A percentile compares a stretch with the other conserved stretches of the same genome.
Evolutionary conservation across 1,139 yeast genomes (phyloP).

Genomic region (Taphrina confusa): DNA sequence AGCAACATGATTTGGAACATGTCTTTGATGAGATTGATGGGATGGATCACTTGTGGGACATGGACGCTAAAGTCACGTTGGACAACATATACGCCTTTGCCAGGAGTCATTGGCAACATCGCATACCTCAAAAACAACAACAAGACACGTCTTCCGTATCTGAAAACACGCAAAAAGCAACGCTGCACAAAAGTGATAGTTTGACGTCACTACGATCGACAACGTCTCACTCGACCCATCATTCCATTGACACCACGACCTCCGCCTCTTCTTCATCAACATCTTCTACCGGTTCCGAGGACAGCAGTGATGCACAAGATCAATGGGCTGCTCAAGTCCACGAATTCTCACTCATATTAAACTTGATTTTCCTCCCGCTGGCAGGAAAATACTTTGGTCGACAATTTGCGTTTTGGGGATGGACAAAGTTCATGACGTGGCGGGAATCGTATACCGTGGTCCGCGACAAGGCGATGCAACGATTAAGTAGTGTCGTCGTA

Average conservation of each 20-base stretch:
- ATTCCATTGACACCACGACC: conserved; percentile 6
- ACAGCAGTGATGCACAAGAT: conserved; percentile 9
- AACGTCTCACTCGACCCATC: background rate
- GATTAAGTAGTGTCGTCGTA: conserved; percentile 10
- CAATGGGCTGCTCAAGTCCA: conserved; percentile 28
- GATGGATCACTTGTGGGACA: conserved; percentile 16
- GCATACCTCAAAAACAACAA: background rate
- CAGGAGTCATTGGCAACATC: background rate
- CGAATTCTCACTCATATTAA: conserved; percentile 16
- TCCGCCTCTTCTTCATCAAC: background rate
- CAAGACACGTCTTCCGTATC: background rate
- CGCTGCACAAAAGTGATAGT: background rate
- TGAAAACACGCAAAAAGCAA: background rate
- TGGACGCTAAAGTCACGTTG: conserved; percentile 3
- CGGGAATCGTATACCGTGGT: conserved; percentile 8
- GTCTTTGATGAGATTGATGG: conserved; percentile 18
- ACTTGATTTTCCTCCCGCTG: conserved; percentile 25
- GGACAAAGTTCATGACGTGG: conserved; percentile 27
- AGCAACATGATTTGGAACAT: background rate
- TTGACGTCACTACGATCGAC: background rate
- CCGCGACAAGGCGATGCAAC: conserved; percentile 9
- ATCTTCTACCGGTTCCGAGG: background rate
- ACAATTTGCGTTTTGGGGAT: conserved; percentile 33
- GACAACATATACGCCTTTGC: conserved; percentile 11
- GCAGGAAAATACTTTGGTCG: conserved; percentile 34